Conservation (phyloP, 768 basidiomycete genomes). For the Rhizopogon salebrosus region DNA sequence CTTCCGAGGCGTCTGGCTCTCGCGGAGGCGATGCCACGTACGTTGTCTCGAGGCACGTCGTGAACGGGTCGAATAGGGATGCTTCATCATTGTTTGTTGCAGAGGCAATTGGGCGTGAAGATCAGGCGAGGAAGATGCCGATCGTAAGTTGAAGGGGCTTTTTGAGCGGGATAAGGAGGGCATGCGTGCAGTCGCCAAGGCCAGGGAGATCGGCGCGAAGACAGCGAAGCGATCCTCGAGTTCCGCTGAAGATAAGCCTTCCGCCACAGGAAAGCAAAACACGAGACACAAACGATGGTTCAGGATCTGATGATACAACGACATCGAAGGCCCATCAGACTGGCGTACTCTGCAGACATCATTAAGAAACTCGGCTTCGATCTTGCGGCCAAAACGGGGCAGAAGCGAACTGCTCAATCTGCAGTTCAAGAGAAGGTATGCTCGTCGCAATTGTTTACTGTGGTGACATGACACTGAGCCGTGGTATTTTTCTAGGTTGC, state of each 20-base stretch:
- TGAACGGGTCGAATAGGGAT: slow-evolving; percentile 39
- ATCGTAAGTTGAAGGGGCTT: slow-evolving; percentile 54
- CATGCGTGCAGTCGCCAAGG: slow-evolving; percentile 56
- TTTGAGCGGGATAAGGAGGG: slow-evolving; percentile 64
- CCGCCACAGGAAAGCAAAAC: slow-evolving; percentile 9
- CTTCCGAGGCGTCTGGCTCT: slow-evolving; percentile 33
- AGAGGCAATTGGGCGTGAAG: slow-evolving; percentile 76
- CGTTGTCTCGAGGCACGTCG: slow-evolving; percentile 73
- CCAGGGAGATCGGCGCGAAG: slow-evolving; percentile 42
- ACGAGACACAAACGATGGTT: slow-evolving; percentile 10
- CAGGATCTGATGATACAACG: slow-evolving; percentile 12
- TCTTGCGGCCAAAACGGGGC: slow-evolving; percentile 56
- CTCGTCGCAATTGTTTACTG: background rate
- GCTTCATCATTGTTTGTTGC: slow-evolving; percentile 42
- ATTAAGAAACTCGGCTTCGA: slow-evolving; percentile 79
- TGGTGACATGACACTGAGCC: background rate
- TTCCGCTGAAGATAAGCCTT: slow-evolving; percentile 11
- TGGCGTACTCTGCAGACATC: slow-evolving; percentile 58
- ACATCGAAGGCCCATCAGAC: slow-evolving; percentile 11
- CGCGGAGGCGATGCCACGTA: slow-evolving; percentile 55
- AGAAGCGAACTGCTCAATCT: slow-evolving; percentile 32
- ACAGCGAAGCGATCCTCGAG: slow-evolving; percentile 16
- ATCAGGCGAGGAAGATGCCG: slow-evolving; percentile 68
- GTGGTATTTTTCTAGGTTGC: slow-evolving; percentile 39
- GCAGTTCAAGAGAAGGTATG: slow-evolving; percentile 56